Conservation (phyloP, 306 rosid species). For the Cicer pinnatifidum region DNA sequence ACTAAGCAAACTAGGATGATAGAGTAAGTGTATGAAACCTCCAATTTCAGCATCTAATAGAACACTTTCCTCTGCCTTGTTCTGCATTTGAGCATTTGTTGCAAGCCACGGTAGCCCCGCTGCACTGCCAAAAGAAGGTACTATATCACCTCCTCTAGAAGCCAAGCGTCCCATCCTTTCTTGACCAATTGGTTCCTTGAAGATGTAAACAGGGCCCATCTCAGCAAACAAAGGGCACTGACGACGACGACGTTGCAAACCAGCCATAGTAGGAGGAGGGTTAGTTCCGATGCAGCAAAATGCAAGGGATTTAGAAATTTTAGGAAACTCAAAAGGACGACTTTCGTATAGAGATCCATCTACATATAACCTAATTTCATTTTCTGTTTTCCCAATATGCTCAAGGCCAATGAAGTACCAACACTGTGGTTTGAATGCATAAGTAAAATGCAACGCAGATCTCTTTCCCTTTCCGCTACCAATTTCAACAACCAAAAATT, state of each 20-base stretch:
- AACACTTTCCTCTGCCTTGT: slow-evolving; percentile 78
- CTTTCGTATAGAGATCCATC: slow-evolving; percentile 90
- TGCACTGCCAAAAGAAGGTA: slow-evolving; percentile 94
- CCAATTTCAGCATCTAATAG: slow-evolving; percentile 93
- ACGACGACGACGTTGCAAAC: slow-evolving; percentile 97
- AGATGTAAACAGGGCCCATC: slow-evolving; percentile 96
- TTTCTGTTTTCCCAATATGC: slow-evolving; percentile 89
- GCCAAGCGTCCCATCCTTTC: slow-evolving; percentile 90
- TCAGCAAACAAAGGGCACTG: slow-evolving; percentile 99
- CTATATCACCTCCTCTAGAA: slow-evolving; percentile 87
- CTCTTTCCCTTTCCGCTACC: slow-evolving; percentile 90
- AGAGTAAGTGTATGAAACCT: slow-evolving; percentile 86
- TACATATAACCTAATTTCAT: slow-evolving; percentile 82
- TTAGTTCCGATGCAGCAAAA: slow-evolving; percentile 99
- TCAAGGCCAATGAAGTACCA: slow-evolving; percentile 97
- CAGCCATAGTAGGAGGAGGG: slow-evolving; percentile 99
- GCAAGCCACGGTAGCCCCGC: slow-evolving; percentile 95
- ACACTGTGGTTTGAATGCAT: slow-evolving; percentile 96
- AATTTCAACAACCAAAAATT: slow-evolving; percentile 93
- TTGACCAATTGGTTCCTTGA: slow-evolving; percentile 90
- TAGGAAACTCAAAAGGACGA: slow-evolving; percentile 91
- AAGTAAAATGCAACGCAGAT: slow-evolving; percentile 94
- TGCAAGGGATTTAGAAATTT: slow-evolving; percentile 91
- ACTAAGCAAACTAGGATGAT: slow-evolving; percentile 88
- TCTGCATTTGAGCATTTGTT: slow-evolving; percentile 66